Conservation (phyloP, 2,329 filamentous ascomycete genomes). For the Paraphaeosphaeria minitans region DNA sequence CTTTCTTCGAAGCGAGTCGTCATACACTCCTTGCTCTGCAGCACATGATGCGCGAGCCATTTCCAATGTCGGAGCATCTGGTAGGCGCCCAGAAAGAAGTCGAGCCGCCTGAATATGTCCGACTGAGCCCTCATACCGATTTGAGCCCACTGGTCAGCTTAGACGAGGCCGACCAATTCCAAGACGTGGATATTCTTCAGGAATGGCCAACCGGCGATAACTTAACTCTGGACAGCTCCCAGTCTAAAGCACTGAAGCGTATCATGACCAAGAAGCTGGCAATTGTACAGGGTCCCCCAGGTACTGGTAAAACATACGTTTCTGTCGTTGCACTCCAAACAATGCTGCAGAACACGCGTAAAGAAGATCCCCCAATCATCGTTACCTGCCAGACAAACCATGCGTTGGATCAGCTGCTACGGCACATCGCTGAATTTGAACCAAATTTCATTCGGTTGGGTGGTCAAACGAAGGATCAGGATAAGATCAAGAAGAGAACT, state of each 20-base stretch:
- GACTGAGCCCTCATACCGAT: constrained; percentile 55
- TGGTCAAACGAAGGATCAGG: constrained; percentile 68
- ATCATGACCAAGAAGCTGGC: constrained; percentile 75
- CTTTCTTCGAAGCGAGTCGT: constrained; percentile 78
- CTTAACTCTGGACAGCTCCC: constrained; percentile 69
- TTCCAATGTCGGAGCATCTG: constrained; percentile 68
- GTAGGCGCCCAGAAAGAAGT: constrained; percentile 56
- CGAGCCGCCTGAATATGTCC: constrained; percentile 59
- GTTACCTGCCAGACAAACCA: constrained; percentile 90
- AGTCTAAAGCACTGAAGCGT: constrained; percentile 68
- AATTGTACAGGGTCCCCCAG: constrained; percentile 83
- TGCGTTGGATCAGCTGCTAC: constrained; percentile 80
- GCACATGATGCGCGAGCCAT: constrained; percentile 62
- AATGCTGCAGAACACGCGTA: constrained; percentile 63
- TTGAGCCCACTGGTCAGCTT: constrained; percentile 54
- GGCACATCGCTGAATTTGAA: constrained; percentile 66
- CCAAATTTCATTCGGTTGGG: constrained; percentile 69
- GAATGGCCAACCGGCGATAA: constrained; percentile 58
- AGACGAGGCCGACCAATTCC: constrained; percentile 44
- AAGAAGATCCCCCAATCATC: constrained; percentile 70
- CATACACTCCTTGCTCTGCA: constrained; percentile 78
- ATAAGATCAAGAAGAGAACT: constrained; percentile 67
- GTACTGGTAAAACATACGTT: constrained; percentile 80
- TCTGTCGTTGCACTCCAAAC: constrained; percentile 73
- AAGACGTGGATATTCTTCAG: constrained; percentile 60